A percentile compares a stretch with the other conserved stretches of the same genome.
Conservation (phyloP, 2,329 filamentous ascomycete species). For the Aureobasidium namibiae region DNA sequence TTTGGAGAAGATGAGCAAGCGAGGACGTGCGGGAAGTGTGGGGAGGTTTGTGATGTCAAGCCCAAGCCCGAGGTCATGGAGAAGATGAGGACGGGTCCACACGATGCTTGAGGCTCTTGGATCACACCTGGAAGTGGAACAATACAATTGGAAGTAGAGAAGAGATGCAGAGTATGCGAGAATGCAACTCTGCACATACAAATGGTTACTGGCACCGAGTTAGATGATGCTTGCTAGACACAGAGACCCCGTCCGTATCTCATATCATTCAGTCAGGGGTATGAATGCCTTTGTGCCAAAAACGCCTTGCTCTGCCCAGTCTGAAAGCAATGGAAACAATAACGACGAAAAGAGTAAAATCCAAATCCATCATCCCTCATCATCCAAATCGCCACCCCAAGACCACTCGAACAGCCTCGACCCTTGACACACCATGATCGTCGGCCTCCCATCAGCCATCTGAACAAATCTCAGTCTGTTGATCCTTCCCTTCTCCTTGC, state of each 20-base stretch:
- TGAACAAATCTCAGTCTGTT: not conserved
- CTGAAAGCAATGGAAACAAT: not conserved
- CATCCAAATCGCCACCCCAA: conserved; percentile 9
- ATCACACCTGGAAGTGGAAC: too few species aligned
- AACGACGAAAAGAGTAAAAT: not conserved
- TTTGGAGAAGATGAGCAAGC: conserved; percentile 64
- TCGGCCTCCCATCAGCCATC: not conserved
- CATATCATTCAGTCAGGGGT: not conserved
- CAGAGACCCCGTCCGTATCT: not conserved
- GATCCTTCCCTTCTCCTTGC: not conserved
- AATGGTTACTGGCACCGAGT: too few species aligned
- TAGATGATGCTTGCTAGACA: too few species aligned
- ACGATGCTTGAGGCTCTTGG: not conserved
- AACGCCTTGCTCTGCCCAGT: not conserved
- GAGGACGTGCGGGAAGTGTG: conserved; percentile 71
- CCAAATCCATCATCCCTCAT: not conserved
- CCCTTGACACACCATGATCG: conserved; percentile 9
- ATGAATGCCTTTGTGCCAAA: not conserved
- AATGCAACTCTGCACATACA: too few species aligned
- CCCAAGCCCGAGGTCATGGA: conserved; percentile 40
- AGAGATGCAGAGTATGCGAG: too few species aligned
- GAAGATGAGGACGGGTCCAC: conserved; percentile 22
- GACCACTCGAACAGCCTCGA: conserved; percentile 10
- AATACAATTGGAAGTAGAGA: too few species aligned
- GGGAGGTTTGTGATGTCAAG: conserved; percentile 62